phyloP scores from a whole-genome alignment of 1,284 basidiomycete genomes.

The Apiotrichum veenhuisii region DNA sequence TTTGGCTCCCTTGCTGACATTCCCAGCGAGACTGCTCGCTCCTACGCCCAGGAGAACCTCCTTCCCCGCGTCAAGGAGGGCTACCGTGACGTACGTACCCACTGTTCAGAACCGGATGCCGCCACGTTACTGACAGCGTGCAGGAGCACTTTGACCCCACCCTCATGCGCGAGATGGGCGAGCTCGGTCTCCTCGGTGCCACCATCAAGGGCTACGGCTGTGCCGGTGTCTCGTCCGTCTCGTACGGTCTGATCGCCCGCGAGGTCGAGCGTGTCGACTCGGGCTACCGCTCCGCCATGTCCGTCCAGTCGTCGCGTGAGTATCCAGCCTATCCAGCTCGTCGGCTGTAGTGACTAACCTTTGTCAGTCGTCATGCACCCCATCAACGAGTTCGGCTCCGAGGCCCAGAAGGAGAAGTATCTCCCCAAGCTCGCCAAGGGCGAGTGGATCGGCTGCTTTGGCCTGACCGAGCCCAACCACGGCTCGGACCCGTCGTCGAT shows the following conservation, averaged over 20 bases:
- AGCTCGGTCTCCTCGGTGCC: slow-evolving; percentile 80
- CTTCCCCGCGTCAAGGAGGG: slow-evolving; percentile 80
- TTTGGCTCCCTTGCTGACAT: not conserved
- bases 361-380: slow-evolving; percentile 87
- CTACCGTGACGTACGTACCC: slow-evolving; percentile 73
- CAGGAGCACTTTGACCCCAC: slow-evolving; percentile 69
- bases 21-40: slow-evolving; percentile 70
- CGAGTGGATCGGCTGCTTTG: slow-evolving; percentile 90
- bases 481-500: slow-evolving; percentile 90
- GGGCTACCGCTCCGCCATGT: slow-evolving; percentile 89
- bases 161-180: slow-evolving; percentile 87
- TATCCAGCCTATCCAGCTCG: not conserved
- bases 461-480: slow-evolving; percentile 93
- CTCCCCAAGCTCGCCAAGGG: slow-evolving; percentile 72
- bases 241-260: slow-evolving; percentile 88
- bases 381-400: slow-evolving; percentile 82
- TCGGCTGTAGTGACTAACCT: not conserved
- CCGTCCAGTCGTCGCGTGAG: slow-evolving; percentile 75
- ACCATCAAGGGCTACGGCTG: slow-evolving; percentile 93
- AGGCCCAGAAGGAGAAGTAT: slow-evolving; percentile 86
- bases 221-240: slow-evolving; percentile 82
- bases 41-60: slow-evolving; percentile 81
- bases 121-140: not conserved
- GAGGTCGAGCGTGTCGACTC: slow-evolving; percentile 94
- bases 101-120: not conserved